Conservation (phyloP, 2,329 filamentous ascomycete genomes). For the Niveomyces coronatus region DNA sequence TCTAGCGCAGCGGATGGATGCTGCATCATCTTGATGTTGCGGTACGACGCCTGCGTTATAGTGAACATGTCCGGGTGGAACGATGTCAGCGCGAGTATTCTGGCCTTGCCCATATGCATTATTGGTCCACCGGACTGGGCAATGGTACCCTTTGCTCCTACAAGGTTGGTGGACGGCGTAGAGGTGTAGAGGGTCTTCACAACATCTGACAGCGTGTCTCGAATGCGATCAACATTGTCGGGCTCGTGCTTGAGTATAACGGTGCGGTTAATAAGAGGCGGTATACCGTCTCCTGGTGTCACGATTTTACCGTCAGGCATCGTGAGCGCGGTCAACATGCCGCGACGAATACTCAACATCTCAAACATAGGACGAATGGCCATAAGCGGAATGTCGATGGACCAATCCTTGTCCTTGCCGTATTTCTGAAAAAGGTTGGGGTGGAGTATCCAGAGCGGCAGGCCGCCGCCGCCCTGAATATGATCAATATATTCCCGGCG, state of each 20-base stretch:
- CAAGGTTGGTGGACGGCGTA: background rate
- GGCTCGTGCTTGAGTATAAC: background rate
- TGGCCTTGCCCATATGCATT: background rate
- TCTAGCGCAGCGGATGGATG: background rate
- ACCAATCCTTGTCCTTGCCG: background rate
- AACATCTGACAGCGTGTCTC: too few species aligned
- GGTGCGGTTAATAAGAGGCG: background rate
- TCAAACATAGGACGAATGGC: background rate
- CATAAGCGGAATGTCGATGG: background rate
- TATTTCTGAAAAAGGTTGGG: background rate
- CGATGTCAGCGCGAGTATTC: background rate
- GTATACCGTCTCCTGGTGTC: background rate
- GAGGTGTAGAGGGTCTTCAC: background rate
- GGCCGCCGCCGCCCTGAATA: background rate
- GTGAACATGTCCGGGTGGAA: background rate
- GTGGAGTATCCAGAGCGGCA: background rate
- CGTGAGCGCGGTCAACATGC: background rate
- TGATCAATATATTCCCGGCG: too few species aligned
- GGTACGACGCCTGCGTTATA: background rate
- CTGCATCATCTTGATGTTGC: background rate
- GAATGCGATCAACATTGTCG: too few species aligned
- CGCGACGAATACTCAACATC: background rate
- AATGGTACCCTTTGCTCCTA: background rate
- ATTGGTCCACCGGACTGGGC: background rate
- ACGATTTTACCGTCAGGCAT: background rate